Percentiles rank a stretch among this genome's conserved stretches.
Conservation (phyloP, 108 stramenopile genomes). For the Parietichytrium sp. region DNA sequence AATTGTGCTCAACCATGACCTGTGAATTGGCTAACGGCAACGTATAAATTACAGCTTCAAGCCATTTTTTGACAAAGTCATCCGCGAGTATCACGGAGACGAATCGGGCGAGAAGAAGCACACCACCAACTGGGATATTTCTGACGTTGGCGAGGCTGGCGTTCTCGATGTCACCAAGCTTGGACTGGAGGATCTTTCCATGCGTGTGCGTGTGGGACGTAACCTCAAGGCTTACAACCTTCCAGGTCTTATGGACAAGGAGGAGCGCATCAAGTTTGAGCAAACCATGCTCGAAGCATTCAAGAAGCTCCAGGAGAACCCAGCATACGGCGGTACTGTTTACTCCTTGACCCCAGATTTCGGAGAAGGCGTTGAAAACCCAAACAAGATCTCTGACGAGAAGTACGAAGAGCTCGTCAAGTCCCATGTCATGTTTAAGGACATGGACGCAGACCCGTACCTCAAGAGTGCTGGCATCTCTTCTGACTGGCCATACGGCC, state of each 20-base stretch:
- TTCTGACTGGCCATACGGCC: conserved; percentile 65
- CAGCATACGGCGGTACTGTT: conserved; percentile 56
- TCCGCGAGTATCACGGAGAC: conserved; percentile 57
- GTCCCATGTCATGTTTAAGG: conserved; percentile 53
- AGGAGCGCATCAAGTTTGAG: conserved; percentile 63
- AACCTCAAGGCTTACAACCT: conserved; percentile 63
- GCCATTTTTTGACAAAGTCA: conserved; percentile 63
- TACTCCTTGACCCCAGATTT: conserved; percentile 60
- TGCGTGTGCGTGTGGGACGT: conserved; percentile 66
- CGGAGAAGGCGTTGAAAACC: conserved; percentile 59
- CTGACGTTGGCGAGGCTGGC: conserved; percentile 46
- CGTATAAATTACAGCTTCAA: too few species aligned
- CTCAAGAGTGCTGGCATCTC: conserved; percentile 62
- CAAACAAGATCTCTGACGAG: conserved; percentile 58
- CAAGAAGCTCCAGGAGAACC: conserved; percentile 50
- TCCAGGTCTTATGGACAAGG: conserved; percentile 62
- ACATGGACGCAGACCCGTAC: conserved; percentile 67
- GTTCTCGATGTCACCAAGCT: conserved; percentile 61
- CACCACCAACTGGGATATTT: conserved; percentile 58
- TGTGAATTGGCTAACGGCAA: too few species aligned
- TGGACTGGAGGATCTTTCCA: conserved; percentile 57
- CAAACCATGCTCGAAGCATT: conserved; percentile 61
- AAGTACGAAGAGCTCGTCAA: conserved; percentile 63
- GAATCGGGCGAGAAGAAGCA: conserved; percentile 49
- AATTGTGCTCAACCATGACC: too few species aligned